Base-by-base conservation (phyloP, 1,284 basidiomycete genomes). In the Agroathelia rolfsii region DNA sequence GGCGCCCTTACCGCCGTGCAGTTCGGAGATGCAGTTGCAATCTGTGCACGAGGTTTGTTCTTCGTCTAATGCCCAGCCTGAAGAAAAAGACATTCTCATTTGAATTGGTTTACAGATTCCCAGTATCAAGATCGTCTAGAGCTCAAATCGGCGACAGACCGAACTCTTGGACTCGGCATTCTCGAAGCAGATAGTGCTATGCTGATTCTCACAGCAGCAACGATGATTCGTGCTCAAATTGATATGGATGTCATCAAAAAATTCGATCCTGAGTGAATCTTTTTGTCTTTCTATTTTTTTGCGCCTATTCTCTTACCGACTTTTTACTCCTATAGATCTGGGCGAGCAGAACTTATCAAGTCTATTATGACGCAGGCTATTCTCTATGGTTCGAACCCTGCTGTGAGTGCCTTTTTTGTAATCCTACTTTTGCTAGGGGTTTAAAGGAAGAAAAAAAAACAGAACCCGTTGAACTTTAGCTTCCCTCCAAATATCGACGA, bases 311-410 rank as follows among this genome's bases (percentile, higher is more conserved):
- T 29, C 39, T 45, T 30, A 38, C 41, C 22, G 36, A 41, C 42
- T 44, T n/a, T 19, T 30, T 16, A 34, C 27, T 30, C 5, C 14
- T 29, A 13, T 38, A 79, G 73, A 31, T 72, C 64, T 38, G 81
- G 74, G 17, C 66, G 68, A 29, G 73, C 76, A 3, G 69, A 71
- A 32, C 59, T 87, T 21, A 72, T 93, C 46, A 83, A 84, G 55
- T 78, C 80, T 8, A 85, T 78, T 22, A 76, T 94, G 69, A 88
- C 82, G 35, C 86, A 92, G 51, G 87, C 85, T 6, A 85, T 94
- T 42, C 59, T 89, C 34, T 93, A 86, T 51, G 80, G 81, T 3
- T 69, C 82, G 15, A 60, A 74, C 42, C 58, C 68, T 13, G 69
- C 78, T 45, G 78, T 76, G 49, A 35, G 58, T 42, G 22, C 4